A percentile compares a stretch with the other conserved stretches of the same genome.
Conservation (phyloP, 2,329 filamentous ascomycete species). For the Calonectria leucothoes region DNA sequence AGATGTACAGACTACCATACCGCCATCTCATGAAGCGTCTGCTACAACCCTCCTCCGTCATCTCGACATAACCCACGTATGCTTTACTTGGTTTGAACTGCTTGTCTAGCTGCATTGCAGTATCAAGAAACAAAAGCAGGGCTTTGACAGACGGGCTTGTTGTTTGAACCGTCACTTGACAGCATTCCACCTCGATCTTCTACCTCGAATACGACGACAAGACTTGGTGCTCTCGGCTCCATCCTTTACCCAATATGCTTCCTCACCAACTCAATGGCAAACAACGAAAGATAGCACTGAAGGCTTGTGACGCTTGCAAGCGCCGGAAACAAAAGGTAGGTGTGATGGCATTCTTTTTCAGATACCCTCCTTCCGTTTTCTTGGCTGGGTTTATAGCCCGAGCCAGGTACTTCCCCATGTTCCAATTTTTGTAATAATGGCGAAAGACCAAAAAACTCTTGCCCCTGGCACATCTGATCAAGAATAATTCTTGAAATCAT, state of each 20-base stretch:
- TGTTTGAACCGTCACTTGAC: background rate
- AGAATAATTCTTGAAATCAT: background rate
- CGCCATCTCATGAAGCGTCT: background rate
- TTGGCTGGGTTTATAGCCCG: background rate
- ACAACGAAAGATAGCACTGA: slow-evolving; percentile 68
- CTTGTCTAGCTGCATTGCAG: background rate
- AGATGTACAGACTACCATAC: background rate
- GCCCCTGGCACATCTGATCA: background rate
- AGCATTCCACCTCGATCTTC: background rate
- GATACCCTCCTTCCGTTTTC: background rate
- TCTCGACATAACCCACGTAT: too few species aligned
- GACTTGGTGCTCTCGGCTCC: too few species aligned
- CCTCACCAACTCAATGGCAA: slow-evolving; percentile 64
- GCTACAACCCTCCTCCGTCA: background rate
- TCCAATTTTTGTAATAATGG: background rate
- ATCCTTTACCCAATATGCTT: slow-evolving; percentile 53
- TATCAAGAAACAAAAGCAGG: background rate
- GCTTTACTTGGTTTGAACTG: background rate
- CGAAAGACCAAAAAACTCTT: too few species aligned
- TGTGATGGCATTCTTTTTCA: background rate
- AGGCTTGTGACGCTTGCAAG: slow-evolving; percentile 75
- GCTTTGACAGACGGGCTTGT: background rate
- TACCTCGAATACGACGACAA: background rate
- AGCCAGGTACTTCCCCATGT: background rate
- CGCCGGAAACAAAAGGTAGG: slow-evolving; percentile 75